Evolutionary conservation across 2,329 filamentous ascomycete genomes (phyloP), one percentile per base, ranked within the genome.

Genomic region (Truncatella angustata): DNA sequence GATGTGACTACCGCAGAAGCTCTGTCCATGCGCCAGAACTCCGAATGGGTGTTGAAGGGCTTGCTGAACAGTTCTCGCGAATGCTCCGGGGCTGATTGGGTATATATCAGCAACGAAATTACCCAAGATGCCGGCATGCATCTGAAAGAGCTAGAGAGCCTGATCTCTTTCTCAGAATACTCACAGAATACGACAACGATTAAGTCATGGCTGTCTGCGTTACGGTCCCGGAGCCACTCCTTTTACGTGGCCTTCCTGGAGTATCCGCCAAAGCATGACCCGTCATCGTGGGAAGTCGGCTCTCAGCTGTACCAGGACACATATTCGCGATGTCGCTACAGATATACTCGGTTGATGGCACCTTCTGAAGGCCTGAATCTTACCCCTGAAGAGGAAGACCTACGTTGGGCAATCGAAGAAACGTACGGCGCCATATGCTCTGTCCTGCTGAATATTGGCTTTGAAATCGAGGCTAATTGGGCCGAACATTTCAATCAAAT

Each of bases 41-140:
- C 67, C 0, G 69, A 70, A 49, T 52, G 58, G 34, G 62, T 67
- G 1, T 44, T 76, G 28, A 48, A 54, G 16, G 43, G 54, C n/a
- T 49, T 69, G 3, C 47, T 63, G 5, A 51, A 55, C 14, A 56
- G 54, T 1, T 59, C 56, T 11, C 55, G 52, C 0, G 51, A 55
- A 23, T 71, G 75, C 56, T 67, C 68, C 14, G 73, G 72, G 3
- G 68, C 73, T n/a, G 72, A 77, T 52, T 79, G 76, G 76, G 56
- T 62, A 2, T 54, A 63, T 4, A 66, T 73, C n/a, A 62, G 68
- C 6, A 67, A 70, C 30, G 71, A 73, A 46, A 73, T 78, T 37
- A 69, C 76, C 36, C 67, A 70, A 49, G 63, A 63, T 11, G 73
- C 72, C 49, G 67, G 68, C 1, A 56, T 51, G 10, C 65, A 68